Conservation (phyloP, 164 flowering plant species). For the Tetrastigma voinierianum region DNA sequence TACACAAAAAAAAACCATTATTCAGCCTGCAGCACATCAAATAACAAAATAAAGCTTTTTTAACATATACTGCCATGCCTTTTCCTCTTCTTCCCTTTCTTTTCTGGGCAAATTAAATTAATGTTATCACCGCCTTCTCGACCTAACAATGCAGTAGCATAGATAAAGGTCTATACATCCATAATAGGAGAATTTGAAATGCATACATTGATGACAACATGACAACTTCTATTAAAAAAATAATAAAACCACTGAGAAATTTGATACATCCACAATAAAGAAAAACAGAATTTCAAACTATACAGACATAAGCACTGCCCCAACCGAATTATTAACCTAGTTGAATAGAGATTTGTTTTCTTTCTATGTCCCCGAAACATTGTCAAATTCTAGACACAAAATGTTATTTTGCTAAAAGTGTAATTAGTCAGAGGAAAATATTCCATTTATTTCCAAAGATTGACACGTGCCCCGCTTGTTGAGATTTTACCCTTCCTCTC, state of each 20-base stretch:
- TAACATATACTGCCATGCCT: too few relatives aligned
- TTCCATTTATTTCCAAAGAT: too few relatives aligned
- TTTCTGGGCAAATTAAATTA: conserved; percentile 40
- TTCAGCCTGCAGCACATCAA: too few relatives aligned
- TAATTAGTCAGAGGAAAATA: too few relatives aligned
- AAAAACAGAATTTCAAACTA: too few relatives aligned
- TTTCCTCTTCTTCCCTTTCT: conserved; percentile 51
- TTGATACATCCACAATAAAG: background rate
- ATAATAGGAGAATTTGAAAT: background rate
- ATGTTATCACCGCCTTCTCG: conserved; percentile 48
- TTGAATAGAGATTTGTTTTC: background rate
- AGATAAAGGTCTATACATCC: background rate
- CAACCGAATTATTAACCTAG: too few relatives aligned
- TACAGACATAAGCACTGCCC: too few relatives aligned
- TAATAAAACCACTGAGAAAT: too few relatives aligned
- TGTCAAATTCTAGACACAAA: background rate
- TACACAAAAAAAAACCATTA: too few relatives aligned
- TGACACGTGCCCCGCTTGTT: too few relatives aligned
- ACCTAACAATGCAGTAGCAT: conserved; percentile 5
- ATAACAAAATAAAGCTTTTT: too few relatives aligned
- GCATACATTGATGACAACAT: background rate
- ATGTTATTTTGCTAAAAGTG: background rate
- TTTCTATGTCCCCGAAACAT: background rate
- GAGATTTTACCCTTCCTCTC: too few relatives aligned
- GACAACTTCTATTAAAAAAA: background rate